Evolutionary conservation across 108 stramenopile species (phyloP).

Genomic region (Fistulifera solaris): DNA sequence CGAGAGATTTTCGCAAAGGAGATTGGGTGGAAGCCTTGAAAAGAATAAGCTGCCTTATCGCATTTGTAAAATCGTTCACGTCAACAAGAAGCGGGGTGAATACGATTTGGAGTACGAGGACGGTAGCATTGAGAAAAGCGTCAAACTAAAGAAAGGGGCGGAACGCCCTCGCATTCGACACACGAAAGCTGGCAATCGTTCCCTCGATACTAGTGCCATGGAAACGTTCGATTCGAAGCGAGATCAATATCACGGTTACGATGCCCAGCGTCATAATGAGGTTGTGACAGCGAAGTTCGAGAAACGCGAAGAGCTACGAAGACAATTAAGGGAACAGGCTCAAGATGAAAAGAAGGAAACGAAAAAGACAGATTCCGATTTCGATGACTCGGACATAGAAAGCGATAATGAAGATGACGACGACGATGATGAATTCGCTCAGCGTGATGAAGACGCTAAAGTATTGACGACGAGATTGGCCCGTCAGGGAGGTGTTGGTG

Average conservation of each 20-base stretch:
- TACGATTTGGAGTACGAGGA: constrained; percentile 79
- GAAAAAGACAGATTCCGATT: constrained; percentile 4
- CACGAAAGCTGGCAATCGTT: constrained; percentile 65
- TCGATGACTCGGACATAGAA: constrained; percentile 74
- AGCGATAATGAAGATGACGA: constrained; percentile 69
- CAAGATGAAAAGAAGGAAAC: not conserved
- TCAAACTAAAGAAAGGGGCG: constrained; percentile 38
- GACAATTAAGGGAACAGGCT: constrained; percentile 33
- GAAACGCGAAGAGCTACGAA: constrained; percentile 58
- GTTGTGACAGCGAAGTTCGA: constrained; percentile 43
- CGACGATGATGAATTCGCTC: constrained; percentile 69
- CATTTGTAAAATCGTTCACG: constrained; percentile 73
- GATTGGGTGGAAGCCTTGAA: constrained; percentile 88
- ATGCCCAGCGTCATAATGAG: constrained; percentile 53
- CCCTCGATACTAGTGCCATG: constrained; percentile 25
- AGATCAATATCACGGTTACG: constrained; percentile 87
- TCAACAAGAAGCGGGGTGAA: constrained; percentile 44
- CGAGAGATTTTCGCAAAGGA: constrained; percentile 44
- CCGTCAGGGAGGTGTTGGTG: constrained; percentile 95
- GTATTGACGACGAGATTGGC: constrained; percentile 90
- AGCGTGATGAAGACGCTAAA: constrained; percentile 76
- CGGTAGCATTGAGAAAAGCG: constrained; percentile 59
- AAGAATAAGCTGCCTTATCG: constrained; percentile 73
- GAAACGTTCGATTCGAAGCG: constrained; percentile 78
- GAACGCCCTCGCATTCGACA: constrained; percentile 82